These are phyloP conservation scores for Brassica nigra DNA, from an alignment of 345 rosid species.

Conservation along the genomic window DNA sequence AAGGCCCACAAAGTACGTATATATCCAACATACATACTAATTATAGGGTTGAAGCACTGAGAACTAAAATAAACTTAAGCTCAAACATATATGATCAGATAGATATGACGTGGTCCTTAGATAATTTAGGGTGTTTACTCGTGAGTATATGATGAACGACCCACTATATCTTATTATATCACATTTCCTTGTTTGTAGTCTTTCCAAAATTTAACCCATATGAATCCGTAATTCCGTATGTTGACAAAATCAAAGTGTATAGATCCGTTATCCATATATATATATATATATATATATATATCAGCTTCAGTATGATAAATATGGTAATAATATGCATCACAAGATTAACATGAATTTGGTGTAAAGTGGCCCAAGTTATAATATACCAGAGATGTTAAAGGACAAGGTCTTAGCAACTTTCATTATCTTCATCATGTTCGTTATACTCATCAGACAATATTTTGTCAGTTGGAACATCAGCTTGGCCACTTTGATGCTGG, in stretches of 20 bases:
- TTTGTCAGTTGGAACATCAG: no score
- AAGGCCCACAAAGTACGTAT: constrained; percentile 15
- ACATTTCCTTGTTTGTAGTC: constrained; percentile 9
- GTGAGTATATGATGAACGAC: neutral
- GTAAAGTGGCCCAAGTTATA: neutral
- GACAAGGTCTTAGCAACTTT: neutral
- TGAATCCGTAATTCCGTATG: neutral
- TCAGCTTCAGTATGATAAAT: neutral
- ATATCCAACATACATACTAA: neutral
- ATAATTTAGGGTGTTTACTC: constrained; percentile 16
- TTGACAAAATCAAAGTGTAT: neutral
- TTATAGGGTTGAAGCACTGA: neutral
- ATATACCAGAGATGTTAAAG: neutral
- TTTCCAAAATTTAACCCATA: neutral
- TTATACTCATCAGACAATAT: no score
- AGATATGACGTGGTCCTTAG: neutral
- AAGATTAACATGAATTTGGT: neutral
- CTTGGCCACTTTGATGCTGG: no score
- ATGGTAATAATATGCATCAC: neutral
- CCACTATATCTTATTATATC: constrained; percentile 16
- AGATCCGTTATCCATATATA: neutral
- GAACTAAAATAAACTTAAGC: neutral
- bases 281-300: neutral
- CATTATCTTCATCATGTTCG: neutral
- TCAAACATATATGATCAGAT: neutral